Conservation (phyloP, 768 basidiomycete genomes). For the Baorangia bicolor region DNA sequence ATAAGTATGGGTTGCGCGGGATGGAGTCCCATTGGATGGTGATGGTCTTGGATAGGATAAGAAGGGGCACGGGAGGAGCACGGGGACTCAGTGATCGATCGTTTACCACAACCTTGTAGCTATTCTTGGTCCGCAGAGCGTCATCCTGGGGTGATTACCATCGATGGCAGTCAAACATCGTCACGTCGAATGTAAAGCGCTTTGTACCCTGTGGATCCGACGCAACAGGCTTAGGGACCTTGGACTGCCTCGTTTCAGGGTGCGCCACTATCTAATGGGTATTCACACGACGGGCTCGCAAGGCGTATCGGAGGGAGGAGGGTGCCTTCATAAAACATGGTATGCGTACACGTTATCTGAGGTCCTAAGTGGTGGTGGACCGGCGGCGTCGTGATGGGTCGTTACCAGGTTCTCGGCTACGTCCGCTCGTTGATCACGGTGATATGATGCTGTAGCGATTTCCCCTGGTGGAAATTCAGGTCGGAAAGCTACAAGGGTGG, state of each 20-base stretch:
- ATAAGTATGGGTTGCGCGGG: neutral
- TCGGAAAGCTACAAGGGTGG: neutral
- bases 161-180: neutral
- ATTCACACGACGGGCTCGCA: constrained; percentile 26
- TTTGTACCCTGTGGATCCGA: neutral
- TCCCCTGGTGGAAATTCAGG: neutral
- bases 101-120: neutral
- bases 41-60: constrained; percentile 9
- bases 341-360: neutral
- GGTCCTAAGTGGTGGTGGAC: too few species aligned
- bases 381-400: too few species aligned
- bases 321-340: constrained; percentile 19
- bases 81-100: constrained; percentile 7
- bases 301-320: neutral
- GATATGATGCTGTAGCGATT: constrained; percentile 5
- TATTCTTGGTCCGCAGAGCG: constrained; percentile 7
- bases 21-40: neutral
- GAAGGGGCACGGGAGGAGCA: neutral
- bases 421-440: too few species aligned
- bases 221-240: neutral
- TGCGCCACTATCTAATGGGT: constrained; percentile 15
- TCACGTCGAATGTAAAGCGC: constrained; percentile 4
- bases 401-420: too few species aligned
- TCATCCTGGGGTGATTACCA: constrained; percentile 11
- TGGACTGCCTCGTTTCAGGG: constrained; percentile 6